These are phyloP conservation scores for Pneumocystis murina DNA, from an alignment of 1,139 yeast genomes.

Conservation along the genomic window DNA sequence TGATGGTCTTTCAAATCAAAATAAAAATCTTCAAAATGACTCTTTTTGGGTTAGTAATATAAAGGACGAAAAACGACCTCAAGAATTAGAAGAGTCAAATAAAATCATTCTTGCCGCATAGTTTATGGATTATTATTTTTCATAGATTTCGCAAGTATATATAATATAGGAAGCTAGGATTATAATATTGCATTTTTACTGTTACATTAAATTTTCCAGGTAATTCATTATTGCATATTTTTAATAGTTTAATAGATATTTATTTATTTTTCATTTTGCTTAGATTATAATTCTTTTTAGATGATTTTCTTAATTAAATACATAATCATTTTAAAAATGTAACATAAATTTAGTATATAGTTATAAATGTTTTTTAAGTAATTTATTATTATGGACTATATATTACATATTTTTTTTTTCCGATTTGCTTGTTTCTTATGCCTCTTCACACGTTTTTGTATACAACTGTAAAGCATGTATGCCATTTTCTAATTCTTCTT, in stretches of 20 bases:
- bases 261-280: not conserved
- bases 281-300: not conserved
- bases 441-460: constrained; percentile 60
- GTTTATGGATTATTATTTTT: not conserved
- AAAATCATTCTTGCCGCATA: not conserved
- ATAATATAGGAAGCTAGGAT: not conserved
- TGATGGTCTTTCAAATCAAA: not conserved
- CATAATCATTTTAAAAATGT: not conserved
- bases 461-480: constrained; percentile 82
- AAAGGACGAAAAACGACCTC: not conserved
- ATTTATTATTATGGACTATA: not conserved
- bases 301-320: not conserved
- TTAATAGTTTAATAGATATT: not conserved
- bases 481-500: constrained; percentile 59
- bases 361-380: not conserved
- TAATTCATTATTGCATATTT: not conserved
- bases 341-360: not conserved
- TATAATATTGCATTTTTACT: not conserved
- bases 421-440: not conserved
- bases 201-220: not conserved
- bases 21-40: not conserved
- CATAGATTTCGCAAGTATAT: not conserved
- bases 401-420: not conserved
- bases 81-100: not conserved
- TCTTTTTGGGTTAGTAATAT: not conserved